Percentiles rank a stretch among this genome's conserved stretches.
Conservation (phyloP, 1,139 yeast species). For the Taphrina pruni region DNA sequence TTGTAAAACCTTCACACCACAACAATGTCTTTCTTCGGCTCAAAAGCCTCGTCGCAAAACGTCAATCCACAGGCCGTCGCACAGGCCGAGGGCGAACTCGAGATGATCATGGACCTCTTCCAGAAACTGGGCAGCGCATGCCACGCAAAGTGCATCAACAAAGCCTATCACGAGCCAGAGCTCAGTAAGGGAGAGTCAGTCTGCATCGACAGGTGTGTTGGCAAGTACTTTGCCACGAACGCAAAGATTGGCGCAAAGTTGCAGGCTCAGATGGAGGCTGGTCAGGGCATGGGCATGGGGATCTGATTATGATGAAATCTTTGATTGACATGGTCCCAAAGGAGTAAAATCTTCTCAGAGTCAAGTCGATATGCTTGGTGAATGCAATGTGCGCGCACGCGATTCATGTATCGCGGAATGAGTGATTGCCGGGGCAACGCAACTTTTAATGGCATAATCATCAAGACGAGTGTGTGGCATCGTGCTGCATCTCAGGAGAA, state of each 20-base stretch:
- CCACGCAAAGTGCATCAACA: slow-evolving; percentile 80
- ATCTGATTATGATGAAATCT: background rate
- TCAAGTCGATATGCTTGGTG: too few species aligned
- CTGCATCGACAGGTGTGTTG: slow-evolving; percentile 96
- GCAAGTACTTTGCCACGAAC: slow-evolving; percentile 94
- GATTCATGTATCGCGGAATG: too few species aligned
- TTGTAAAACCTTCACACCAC: background rate
- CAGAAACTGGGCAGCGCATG: slow-evolving; percentile 55
- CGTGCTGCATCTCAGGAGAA: too few species aligned
- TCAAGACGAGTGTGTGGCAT: too few species aligned
- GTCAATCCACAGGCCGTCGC: slow-evolving; percentile 45
- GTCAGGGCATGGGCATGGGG: slow-evolving; percentile 41
- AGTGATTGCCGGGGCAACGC: too few species aligned
- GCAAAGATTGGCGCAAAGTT: slow-evolving; percentile 74
- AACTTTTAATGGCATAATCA: too few species aligned
- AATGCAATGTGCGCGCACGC: too few species aligned
- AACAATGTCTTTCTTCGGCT: slow-evolving; percentile 38
- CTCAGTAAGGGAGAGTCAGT: slow-evolving; percentile 82
- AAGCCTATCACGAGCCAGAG: slow-evolving; percentile 73
- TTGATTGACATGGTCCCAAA: too few species aligned
- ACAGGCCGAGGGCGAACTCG: slow-evolving; percentile 44
- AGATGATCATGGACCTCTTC: slow-evolving; percentile 44
- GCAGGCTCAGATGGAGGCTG: slow-evolving; percentile 37
- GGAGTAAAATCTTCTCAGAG: too few species aligned
- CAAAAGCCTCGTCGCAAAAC: slow-evolving; percentile 37